phyloP scores from a whole-genome alignment of 108 stramenopile species.

The Skeletonema costatum region DNA sequence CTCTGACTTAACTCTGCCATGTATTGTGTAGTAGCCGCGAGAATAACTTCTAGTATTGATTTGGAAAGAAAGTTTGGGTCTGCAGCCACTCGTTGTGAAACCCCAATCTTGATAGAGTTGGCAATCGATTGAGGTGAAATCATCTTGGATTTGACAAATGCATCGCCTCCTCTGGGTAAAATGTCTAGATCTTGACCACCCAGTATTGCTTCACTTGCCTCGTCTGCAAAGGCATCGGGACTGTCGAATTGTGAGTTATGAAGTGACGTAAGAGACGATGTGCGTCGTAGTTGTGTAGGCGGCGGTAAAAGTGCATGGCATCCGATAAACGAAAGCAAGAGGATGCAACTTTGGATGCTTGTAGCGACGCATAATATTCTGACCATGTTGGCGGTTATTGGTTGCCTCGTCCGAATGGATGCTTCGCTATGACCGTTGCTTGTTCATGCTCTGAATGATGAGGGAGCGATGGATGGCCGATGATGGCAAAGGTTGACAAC shows the following conservation, averaged over 20 bases:
- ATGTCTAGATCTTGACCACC: constrained; percentile 1
- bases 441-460: too few relatives aligned
- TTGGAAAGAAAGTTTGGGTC: constrained; percentile 78
- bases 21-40: constrained; percentile 73
- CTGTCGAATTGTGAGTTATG: not conserved
- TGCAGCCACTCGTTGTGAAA: constrained; percentile 59
- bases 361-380: not conserved
- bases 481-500: too few relatives aligned
- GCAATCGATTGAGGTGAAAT: constrained; percentile 1
- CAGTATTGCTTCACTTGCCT: constrained; percentile 13
- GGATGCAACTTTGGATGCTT: not conserved
- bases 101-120: constrained; percentile 43
- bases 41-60: constrained; percentile 62
- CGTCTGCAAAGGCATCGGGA: constrained; percentile 5
- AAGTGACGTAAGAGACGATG: not conserved
- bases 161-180: not conserved
- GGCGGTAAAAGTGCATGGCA: not conserved
- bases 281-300: not conserved
- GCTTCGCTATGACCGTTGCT: too few relatives aligned
- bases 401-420: not conserved
- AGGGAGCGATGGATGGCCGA: too few relatives aligned
- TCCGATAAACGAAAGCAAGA: not conserved
- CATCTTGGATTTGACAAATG: not conserved
- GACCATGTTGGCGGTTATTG: not conserved
- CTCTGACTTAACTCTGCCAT: constrained; percentile 73